Evolutionary conservation across 2,329 filamentous ascomycete genomes (phyloP).

Genomic region (Aspergillus aculeatus): DNA sequence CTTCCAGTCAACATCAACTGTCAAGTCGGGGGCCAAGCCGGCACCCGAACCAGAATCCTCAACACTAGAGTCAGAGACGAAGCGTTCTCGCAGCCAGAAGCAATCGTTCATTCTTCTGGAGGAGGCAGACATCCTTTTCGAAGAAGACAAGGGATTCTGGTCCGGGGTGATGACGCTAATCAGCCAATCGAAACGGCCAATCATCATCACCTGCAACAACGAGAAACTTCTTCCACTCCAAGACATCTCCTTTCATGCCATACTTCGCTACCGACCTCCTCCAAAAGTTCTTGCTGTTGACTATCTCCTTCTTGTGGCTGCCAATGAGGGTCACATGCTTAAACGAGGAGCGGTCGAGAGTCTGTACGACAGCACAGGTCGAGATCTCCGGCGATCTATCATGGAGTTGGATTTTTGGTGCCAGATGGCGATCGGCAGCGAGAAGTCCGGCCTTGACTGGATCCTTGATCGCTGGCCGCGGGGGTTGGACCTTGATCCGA

Average conservation of each 20-base stretch:
- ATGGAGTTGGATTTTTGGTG: conserved; percentile 94
- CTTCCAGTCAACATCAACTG: conserved; percentile 61
- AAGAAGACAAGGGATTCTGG: conserved; percentile 97
- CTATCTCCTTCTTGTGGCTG: conserved; percentile 76
- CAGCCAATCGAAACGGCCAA: conserved; percentile 80
- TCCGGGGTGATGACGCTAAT: conserved; percentile 74
- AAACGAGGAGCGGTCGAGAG: conserved; percentile 63
- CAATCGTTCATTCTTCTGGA: conserved; percentile 93
- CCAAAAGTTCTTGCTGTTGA: conserved; percentile 70
- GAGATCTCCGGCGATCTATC: conserved; percentile 77
- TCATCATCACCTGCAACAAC: conserved; percentile 93
- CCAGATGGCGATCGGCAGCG: conserved; percentile 88
- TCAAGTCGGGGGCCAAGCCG: conserved; percentile 22
- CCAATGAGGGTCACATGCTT: conserved; percentile 83
- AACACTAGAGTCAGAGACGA: conserved; percentile 29
- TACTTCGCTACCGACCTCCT: conserved; percentile 72
- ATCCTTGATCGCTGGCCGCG: conserved; percentile 75
- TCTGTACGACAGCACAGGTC: conserved; percentile 67
- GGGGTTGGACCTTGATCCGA: conserved; percentile 65
- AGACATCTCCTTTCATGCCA: conserved; percentile 75
- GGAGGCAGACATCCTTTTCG: conserved; percentile 89
- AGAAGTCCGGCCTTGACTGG: conserved; percentile 87
- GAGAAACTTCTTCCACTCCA: conserved; percentile 76
- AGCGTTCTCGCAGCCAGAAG: conserved; percentile 61
- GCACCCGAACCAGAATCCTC: conserved; percentile 21